Evolutionary conservation across 1,284 basidiomycete species (phyloP).

Genomic region (Bondarzewia mesenterica): DNA sequence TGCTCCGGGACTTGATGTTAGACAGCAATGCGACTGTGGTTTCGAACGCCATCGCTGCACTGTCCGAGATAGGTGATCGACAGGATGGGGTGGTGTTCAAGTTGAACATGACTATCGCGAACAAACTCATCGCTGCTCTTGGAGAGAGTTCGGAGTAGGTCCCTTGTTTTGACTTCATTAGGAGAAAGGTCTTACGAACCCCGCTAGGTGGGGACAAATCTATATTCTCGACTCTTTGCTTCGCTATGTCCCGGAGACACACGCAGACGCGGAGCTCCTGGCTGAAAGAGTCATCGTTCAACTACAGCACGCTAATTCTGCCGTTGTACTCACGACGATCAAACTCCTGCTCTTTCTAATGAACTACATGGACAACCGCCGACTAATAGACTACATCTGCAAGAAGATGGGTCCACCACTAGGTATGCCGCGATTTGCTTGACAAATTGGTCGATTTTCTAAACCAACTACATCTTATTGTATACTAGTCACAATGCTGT

Average conservation of each 20-base stretch:
- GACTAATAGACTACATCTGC: constrained; percentile 83
- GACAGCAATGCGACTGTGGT: constrained; percentile 94
- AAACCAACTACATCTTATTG: neutral
- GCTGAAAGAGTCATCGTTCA: constrained; percentile 91
- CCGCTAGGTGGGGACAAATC: constrained; percentile 93
- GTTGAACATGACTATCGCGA: constrained; percentile 76
- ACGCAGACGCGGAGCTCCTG: constrained; percentile 87
- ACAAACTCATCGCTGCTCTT: constrained; percentile 78
- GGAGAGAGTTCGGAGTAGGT: constrained; percentile 88
- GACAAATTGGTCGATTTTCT: too few relatives aligned
- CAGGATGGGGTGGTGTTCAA: constrained; percentile 87
- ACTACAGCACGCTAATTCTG: constrained; percentile 90
- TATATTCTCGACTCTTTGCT: constrained; percentile 95
- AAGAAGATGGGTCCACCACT: constrained; percentile 96
- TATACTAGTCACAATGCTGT: constrained; percentile 77
- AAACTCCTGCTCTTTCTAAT: constrained; percentile 95
- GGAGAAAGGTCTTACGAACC: constrained; percentile 5
- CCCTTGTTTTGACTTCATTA: neutral
- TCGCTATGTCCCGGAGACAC: constrained; percentile 85
- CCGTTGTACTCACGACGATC: constrained; percentile 89
- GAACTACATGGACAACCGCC: constrained; percentile 96
- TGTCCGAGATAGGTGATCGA: constrained; percentile 86
- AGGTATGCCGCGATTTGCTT: constrained; percentile 42
- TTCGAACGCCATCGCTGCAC: constrained; percentile 89
- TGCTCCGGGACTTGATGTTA: constrained; percentile 82